A percentile compares a stretch with the other conserved stretches of the same genome.
Conservation (phyloP, 805 yeast genomes). For the Starmerella davenportii region DNA sequence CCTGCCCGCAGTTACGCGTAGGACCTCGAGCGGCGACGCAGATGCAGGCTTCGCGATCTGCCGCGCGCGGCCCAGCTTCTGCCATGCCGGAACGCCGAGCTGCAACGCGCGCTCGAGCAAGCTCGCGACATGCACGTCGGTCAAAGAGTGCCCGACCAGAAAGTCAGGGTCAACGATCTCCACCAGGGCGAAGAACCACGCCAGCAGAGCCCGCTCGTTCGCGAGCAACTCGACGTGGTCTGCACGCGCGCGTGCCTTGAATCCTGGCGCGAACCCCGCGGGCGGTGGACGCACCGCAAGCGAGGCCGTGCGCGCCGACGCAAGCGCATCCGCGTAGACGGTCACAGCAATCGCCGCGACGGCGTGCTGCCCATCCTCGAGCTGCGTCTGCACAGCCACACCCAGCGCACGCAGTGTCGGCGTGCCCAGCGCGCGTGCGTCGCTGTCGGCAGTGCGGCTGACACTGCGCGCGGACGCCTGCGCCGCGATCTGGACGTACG, state of each 20-base stretch:
- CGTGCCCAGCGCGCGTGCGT: conserved; percentile 20
- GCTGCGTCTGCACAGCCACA: conserved; percentile 58
- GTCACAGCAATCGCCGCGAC: conserved; percentile 62
- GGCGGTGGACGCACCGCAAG: conserved; percentile 61
- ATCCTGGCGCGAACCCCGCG: conserved; percentile 53
- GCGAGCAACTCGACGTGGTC: conserved; percentile 43
- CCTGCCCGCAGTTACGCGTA: conserved; percentile 69
- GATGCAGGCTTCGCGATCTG: conserved; percentile 5
- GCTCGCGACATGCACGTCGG: conserved; percentile 59
- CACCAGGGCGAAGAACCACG: conserved; percentile 54
- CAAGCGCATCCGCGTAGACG: conserved; percentile 51
- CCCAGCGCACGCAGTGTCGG: conserved; percentile 63
- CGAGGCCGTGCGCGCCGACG: conserved; percentile 41
- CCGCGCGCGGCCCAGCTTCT: conserved; percentile 51
- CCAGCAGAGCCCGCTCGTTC: conserved; percentile 56
- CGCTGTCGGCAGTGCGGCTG: conserved; percentile 23
- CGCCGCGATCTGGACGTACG: conserved; percentile 57
- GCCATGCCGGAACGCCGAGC: conserved; percentile 56
- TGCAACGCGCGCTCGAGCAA: conserved; percentile 67
- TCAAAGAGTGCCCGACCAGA: conserved; percentile 72
- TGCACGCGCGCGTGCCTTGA: conserved; percentile 29
- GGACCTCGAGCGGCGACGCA: conserved; percentile 28
- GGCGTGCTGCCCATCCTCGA: conserved; percentile 70
- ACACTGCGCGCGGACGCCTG: conserved; percentile 26
- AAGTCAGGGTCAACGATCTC: conserved; percentile 82